Evolutionary conservation across 2,329 filamentous ascomycete species (phyloP).

Genomic region (Exophiala sideris): DNA sequence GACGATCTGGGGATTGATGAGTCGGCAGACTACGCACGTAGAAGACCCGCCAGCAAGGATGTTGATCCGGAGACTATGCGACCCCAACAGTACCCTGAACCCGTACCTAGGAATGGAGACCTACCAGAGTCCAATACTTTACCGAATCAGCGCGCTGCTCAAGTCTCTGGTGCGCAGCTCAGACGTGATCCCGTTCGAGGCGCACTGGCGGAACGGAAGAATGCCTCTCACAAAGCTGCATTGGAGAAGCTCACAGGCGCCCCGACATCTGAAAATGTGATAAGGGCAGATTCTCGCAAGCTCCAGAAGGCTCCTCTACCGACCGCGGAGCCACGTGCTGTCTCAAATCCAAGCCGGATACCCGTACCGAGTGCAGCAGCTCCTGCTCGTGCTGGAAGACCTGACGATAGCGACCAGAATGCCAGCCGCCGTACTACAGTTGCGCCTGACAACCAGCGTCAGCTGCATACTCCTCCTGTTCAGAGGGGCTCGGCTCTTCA

Average conservation of each 20-base stretch:
- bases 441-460: slow-evolving; percentile 3
- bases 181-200: not conserved
- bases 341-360: slow-evolving; percentile 17
- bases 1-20: not conserved
- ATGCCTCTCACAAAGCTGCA: slow-evolving; percentile 29
- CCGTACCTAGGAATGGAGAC: not conserved
- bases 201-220: slow-evolving; percentile 19
- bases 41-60: not conserved
- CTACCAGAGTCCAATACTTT: not conserved
- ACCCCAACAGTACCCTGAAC: slow-evolving; percentile 7
- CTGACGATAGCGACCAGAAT: slow-evolving; percentile 4
- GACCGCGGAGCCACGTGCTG: not conserved
- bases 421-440: not conserved
- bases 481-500: slow-evolving; percentile 14
- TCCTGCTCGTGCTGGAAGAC: not conserved
- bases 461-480: slow-evolving; percentile 14
- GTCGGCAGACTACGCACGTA: no score
- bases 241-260: slow-evolving; percentile 26
- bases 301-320: slow-evolving; percentile 19
- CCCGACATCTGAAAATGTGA: slow-evolving; percentile 9
- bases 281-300: slow-evolving; percentile 18
- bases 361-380: slow-evolving; percentile 13
- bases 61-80: not conserved
- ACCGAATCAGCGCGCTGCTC: not conserved
- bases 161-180: not conserved